Conservation (phyloP, 805 yeast species). For the Cyberlindnera galapagoensis region DNA sequence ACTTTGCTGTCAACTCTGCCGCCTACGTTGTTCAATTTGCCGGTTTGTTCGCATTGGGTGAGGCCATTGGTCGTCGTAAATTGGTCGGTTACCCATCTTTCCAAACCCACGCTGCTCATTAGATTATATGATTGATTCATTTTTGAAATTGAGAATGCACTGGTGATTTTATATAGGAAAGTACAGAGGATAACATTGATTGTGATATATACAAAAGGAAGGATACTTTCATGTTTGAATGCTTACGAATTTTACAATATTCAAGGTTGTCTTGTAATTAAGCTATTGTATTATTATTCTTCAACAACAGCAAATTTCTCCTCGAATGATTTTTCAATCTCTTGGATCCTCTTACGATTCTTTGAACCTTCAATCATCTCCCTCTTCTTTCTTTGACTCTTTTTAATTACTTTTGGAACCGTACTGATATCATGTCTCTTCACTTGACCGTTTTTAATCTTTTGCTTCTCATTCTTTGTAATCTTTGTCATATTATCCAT, state of each 20-base stretch:
- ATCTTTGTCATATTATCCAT: constrained; percentile 66
- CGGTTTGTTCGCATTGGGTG: constrained; percentile 93
- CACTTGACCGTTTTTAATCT: constrained; percentile 48
- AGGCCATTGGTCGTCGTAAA: constrained; percentile 92
- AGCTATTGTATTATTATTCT: constrained; percentile 2
- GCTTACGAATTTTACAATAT: too few species aligned
- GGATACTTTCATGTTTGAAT: too few species aligned
- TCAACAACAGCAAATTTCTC: constrained; percentile 6
- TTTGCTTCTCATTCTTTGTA: constrained; percentile 53
- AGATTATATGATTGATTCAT: too few species aligned
- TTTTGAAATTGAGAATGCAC: too few species aligned
- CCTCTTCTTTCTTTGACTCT: constrained; percentile 53
- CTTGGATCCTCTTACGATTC: constrained; percentile 35
- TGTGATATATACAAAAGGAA: too few species aligned
- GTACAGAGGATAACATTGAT: too few species aligned
- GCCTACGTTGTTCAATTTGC: constrained; percentile 76
- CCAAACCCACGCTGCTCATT: constrained; percentile 30
- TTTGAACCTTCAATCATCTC: constrained; percentile 78
- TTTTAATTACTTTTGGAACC: constrained; percentile 62
- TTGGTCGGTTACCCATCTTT: constrained; percentile 78
- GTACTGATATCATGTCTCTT: constrained; percentile 78
- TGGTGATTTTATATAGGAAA: too few species aligned
- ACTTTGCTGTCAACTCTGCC: constrained; percentile 56
- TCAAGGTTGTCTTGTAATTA: neutral
- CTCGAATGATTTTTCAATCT: constrained; percentile 2